Conservation (phyloP, 768 basidiomycete species). For the Calocybe gangraenosa region DNA sequence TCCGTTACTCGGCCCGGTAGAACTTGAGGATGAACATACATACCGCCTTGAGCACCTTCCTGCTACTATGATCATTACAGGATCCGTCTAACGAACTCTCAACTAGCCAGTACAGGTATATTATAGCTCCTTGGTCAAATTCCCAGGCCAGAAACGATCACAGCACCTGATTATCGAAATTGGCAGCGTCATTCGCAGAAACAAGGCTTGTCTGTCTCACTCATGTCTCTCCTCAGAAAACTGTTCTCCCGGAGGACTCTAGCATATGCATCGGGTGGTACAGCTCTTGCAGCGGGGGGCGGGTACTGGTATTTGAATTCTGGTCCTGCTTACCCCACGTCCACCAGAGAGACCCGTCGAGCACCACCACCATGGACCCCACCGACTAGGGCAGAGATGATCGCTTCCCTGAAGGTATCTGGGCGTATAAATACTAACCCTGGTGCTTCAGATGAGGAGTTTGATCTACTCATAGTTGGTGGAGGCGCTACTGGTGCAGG, state of each 20-base stretch:
- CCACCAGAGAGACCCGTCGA: conserved; percentile 62
- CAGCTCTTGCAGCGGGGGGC: conserved; percentile 47
- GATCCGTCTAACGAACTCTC: too few species aligned
- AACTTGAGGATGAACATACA: too few species aligned
- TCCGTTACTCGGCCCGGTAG: too few species aligned
- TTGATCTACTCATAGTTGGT: conserved; percentile 83
- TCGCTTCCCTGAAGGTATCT: conserved; percentile 51
- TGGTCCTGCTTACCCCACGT: conserved; percentile 60
- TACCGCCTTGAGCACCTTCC: too few species aligned
- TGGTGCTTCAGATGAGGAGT: conserved; percentile 43
- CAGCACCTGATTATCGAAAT: too few species aligned
- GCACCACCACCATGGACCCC: conserved; percentile 81
- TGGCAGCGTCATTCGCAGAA: too few species aligned
- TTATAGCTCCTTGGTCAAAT: too few species aligned
- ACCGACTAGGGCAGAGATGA: conserved; percentile 62
- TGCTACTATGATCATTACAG: too few species aligned
- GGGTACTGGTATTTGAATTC: conserved; percentile 75
- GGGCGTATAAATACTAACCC: conserved; percentile 15
- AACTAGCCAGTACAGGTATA: too few species aligned
- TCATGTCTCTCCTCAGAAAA: conserved; percentile 26
- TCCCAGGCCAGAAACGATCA: too few species aligned
- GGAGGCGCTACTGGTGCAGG: conserved; percentile 97
- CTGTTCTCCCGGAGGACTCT: conserved; percentile 57
- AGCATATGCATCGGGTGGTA: conserved; percentile 48
- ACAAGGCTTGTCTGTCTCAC: too few species aligned